Evolutionary conservation across 2,329 filamentous ascomycete genomes (phyloP).

Genomic region (Xylariaceae sp.): DNA sequence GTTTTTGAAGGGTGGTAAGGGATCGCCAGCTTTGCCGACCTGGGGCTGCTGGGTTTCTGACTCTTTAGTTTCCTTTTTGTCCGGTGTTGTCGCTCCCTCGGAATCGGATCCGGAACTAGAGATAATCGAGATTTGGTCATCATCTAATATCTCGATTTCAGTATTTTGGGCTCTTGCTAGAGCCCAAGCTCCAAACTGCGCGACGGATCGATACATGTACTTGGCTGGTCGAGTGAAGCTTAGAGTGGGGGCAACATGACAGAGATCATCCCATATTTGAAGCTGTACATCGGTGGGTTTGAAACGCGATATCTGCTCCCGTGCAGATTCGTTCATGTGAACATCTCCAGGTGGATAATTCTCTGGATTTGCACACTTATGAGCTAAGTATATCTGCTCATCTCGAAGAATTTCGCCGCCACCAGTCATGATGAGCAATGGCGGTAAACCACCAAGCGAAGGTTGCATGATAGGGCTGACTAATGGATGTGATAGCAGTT

Average conservation of each 20-base stretch:
- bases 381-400: constrained; percentile 93
- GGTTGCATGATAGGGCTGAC: constrained; percentile 90
- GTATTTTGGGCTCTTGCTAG: constrained; percentile 81
- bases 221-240: constrained; percentile 97
- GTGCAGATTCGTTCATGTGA: constrained; percentile 68
- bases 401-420: constrained; percentile 90
- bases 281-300: constrained; percentile 89
- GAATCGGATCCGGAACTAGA: constrained; percentile 62
- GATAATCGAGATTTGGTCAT: constrained; percentile 78
- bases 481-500: constrained; percentile 82
- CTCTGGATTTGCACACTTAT: constrained; percentile 87
- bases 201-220: constrained; percentile 90
- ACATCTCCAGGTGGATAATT: constrained; percentile 74
- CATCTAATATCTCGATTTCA: constrained; percentile 80
- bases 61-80: constrained; percentile 29
- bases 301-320: constrained; percentile 67
- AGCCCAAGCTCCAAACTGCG: constrained; percentile 93
- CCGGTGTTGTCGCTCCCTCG: constrained; percentile 39
- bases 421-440: constrained; percentile 83
- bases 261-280: constrained; percentile 95
- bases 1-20: constrained; percentile 77
- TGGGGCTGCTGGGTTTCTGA: constrained; percentile 38
- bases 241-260: constrained; percentile 90
- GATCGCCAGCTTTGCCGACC: constrained; percentile 88
- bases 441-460: constrained; percentile 87